Base-by-base conservation (phyloP, 805 yeast species). In the Schizosaccharomyces japonicus region DNA sequence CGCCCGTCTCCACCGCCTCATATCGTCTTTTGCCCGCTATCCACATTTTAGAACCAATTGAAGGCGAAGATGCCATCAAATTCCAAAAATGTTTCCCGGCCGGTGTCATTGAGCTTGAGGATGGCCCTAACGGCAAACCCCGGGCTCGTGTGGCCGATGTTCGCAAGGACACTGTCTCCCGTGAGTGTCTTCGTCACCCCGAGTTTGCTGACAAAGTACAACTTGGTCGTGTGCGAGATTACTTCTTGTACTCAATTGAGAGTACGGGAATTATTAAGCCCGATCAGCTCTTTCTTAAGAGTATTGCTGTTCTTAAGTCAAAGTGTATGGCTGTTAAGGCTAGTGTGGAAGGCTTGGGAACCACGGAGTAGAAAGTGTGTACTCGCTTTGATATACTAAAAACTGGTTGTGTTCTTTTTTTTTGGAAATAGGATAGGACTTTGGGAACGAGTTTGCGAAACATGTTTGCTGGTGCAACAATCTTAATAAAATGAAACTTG, bases 261-360 rank as follows among this genome's bases (percentile, higher is more conserved):
- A 76, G 87, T 49, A 78, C 94, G 2, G 96, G 98, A 34, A 94
- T 95, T 39, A 85, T 90, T 94, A 68, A 83, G 13, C 95, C 98
- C 21, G 94, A 82, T 57, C 96, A 87, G 65, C 83, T 90, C 48
- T 90, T 90, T 64, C 75, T 83, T 66, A 90, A 87, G 62, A 75
- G 87, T 51, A 80, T 90, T 47, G 72, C 87, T 60, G 76, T 84
- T 48, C 69, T 90, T 60, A 80, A 76, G 63, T 78, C 78, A 59
- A 90, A 90, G 66, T 53, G 57, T 19, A 17, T 45, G 23, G 47
- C 47, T 21, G 40, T 45, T 7, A 45, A 45, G 39, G 17, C 34
- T 29, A 36, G 42, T 21, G 27, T 36, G 5, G 27, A 36, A 15
- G 23, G n/a, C 23, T 36, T 23, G 25, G 42, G 27, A n/a, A n/a